phyloP scores from a whole-genome alignment of 441 rosid genomes.

The Syzygium syzygioides region DNA sequence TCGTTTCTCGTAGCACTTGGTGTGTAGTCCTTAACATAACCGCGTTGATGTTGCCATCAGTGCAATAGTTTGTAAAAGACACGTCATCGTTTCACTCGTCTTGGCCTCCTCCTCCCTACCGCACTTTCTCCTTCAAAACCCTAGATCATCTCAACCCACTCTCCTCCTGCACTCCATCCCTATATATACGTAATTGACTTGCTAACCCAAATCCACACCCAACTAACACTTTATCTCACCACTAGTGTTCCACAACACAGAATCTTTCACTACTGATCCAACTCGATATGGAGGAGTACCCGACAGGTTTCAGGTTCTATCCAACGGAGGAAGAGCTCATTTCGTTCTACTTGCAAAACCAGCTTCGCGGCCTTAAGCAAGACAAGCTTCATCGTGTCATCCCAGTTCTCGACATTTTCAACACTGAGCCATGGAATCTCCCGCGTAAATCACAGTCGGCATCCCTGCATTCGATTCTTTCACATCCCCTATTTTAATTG shows the following conservation, averaged over 20 bases:
- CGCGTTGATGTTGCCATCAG: neutral
- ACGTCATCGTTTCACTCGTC: neutral
- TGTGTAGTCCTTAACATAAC: neutral
- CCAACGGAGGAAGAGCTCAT: neutral
- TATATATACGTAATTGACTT: neutral
- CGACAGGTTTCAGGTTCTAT: neutral
- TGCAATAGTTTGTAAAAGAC: neutral
- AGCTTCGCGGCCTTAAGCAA: neutral
- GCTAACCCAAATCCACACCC: neutral
- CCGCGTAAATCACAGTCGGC: neutral
- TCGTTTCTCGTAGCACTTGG: neutral
- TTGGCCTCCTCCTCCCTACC: neutral
- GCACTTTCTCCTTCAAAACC: neutral
- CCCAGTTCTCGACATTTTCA: neutral
- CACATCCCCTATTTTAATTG: neutral
- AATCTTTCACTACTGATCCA: neutral
- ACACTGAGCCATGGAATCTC: neutral
- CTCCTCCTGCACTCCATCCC: neutral
- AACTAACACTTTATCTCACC: neutral
- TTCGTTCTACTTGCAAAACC: neutral
- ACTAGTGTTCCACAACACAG: neutral
- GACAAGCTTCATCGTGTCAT: neutral
- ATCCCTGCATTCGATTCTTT: neutral
- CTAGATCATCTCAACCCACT: neutral
- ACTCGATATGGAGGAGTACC: neutral